Evolutionary conservation across 2,329 filamentous ascomycete species (phyloP).

Genomic region (Dactylellina leptospora): DNA sequence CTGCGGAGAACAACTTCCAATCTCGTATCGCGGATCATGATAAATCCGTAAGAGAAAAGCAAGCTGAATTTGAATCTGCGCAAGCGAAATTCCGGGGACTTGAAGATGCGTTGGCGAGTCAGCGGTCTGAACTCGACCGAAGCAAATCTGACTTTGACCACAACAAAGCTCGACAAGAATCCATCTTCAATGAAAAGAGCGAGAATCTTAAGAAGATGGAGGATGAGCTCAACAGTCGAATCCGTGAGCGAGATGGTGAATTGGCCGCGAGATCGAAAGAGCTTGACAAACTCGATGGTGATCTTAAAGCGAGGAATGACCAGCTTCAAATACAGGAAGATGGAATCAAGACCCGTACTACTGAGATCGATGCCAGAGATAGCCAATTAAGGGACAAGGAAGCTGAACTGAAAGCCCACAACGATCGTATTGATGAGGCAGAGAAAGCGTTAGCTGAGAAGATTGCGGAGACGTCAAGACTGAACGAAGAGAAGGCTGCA

Average conservation of each 20-base stretch:
- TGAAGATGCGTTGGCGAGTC: constrained; percentile 1
- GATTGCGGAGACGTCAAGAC: neutral
- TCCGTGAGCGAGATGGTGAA: constrained; percentile 5
- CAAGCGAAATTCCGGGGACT: constrained; percentile 7
- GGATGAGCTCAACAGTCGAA: constrained; percentile 14
- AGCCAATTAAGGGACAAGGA: constrained; percentile 8
- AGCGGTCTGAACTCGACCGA: constrained; percentile 22
- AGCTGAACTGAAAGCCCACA: constrained; percentile 11
- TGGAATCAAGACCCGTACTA: constrained; percentile 3
- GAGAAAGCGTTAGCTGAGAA: constrained; percentile 22
- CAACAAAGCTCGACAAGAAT: constrained; percentile 16
- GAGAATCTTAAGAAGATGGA: constrained; percentile 14
- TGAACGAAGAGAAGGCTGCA: too few relatives aligned
- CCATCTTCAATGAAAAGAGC: constrained; percentile 3
- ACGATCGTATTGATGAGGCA: constrained; percentile 11
- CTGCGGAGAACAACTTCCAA: constrained; percentile 7
- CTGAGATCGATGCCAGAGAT: constrained; percentile 11
- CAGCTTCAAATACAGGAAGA: constrained; percentile 6
- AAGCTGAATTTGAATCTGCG: constrained; percentile 11
- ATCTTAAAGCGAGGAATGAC: neutral
- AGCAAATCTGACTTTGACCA: constrained; percentile 10
- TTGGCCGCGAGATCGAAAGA: neutral
- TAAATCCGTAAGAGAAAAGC: neutral
- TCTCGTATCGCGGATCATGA: constrained; percentile 22
- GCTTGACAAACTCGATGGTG: constrained; percentile 1